phyloP scores from a whole-genome alignment of 495 filamentous ascomycete species.

The Hypoxylon subgilvum region DNA sequence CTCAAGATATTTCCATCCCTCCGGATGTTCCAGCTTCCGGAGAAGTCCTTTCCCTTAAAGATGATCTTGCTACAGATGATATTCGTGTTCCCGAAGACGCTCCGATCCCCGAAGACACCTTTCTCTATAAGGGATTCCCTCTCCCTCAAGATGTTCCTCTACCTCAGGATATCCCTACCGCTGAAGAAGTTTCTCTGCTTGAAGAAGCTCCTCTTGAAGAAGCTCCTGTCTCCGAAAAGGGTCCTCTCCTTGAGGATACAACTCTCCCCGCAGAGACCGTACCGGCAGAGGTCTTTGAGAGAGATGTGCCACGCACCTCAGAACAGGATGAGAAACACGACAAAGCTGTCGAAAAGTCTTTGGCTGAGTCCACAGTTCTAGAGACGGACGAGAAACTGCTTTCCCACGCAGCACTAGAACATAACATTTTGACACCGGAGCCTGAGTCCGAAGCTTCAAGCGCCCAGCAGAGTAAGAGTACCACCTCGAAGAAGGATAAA shows the following conservation, averaged over 20 bases:
- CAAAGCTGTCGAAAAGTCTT: constrained; percentile 1
- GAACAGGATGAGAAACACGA: background rate
- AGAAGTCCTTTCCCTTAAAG: too few species aligned
- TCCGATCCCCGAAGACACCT: too few species aligned
- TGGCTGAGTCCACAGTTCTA: background rate
- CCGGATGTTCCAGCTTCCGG: too few species aligned
- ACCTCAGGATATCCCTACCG: too few species aligned
- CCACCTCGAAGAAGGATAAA: constrained; percentile 40
- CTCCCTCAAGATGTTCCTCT: too few species aligned
- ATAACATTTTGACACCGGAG: background rate
- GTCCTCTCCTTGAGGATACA: too few species aligned
- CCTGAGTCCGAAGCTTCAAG: constrained; percentile 16
- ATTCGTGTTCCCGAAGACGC: too few species aligned
- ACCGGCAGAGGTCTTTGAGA: background rate
- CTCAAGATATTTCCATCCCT: too few species aligned
- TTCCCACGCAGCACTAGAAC: constrained; percentile 1
- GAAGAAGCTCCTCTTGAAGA: background rate
- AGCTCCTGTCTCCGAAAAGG: background rate
- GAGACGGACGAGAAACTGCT: background rate
- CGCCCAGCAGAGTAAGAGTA: constrained; percentile 9
- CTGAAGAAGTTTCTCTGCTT: background rate
- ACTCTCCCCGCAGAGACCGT: background rate
- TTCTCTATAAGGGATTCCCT: too few species aligned
- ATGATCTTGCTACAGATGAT: too few species aligned
- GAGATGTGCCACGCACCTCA: background rate